Conservation (phyloP, 2,329 filamentous ascomycete genomes). For the Lojkania enalia region DNA sequence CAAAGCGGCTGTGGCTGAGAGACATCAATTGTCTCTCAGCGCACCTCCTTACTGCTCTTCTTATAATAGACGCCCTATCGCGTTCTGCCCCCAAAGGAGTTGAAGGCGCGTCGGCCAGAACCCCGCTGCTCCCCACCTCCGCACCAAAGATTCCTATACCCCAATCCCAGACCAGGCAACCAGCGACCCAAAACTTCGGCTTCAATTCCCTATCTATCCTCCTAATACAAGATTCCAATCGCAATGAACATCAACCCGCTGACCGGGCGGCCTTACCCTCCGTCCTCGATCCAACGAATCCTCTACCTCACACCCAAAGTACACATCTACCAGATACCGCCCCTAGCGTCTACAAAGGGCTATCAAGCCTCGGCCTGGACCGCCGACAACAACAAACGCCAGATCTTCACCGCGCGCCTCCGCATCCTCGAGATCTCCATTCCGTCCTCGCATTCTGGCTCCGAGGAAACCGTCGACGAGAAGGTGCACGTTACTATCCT, state of each 20-base stretch:
- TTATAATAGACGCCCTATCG: too few species aligned
- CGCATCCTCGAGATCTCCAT: slow-evolving; percentile 77
- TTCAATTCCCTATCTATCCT: too few species aligned
- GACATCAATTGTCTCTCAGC: slow-evolving; percentile 19
- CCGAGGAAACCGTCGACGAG: slow-evolving; percentile 49
- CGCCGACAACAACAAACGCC: slow-evolving; percentile 62
- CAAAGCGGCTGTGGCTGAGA: slow-evolving; percentile 25
- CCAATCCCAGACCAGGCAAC: neutral
- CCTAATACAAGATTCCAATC: too few species aligned
- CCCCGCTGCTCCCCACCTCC: neutral
- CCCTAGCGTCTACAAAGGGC: slow-evolving; percentile 75
- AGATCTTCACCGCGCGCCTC: slow-evolving; percentile 84
- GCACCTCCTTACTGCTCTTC: slow-evolving; percentile 15
- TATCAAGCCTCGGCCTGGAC: slow-evolving; percentile 81
- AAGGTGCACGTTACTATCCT: slow-evolving; percentile 73
- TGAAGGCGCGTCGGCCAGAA: neutral
- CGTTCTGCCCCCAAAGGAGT: slow-evolving; percentile 2
- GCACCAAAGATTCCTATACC: slow-evolving; percentile 2
- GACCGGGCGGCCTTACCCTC: slow-evolving; percentile 68
- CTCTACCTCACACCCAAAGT: slow-evolving; percentile 75
- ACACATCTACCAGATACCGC: slow-evolving; percentile 87
- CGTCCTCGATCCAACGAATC: slow-evolving; percentile 81
- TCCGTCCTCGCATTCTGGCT: slow-evolving; percentile 26
- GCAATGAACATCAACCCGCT: slow-evolving; percentile 71
- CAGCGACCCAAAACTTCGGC: neutral